phyloP scores from a whole-genome alignment of 2,329 filamentous ascomycete species.

The Rugonectria rugulosa region DNA sequence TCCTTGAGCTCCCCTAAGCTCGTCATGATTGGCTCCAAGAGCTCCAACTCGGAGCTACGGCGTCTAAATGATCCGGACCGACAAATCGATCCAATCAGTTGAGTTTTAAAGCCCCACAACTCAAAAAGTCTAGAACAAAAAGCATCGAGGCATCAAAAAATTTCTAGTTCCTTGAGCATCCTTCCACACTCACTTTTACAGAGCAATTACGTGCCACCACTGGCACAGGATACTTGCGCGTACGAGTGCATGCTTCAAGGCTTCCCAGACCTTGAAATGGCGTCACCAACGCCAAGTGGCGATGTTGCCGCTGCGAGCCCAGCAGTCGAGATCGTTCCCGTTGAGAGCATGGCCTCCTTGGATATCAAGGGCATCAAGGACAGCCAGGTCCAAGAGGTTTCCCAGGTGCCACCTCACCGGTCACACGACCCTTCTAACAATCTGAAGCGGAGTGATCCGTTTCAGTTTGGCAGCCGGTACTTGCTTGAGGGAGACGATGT shows the following conservation, averaged over 20 bases:
- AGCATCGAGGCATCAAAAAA: slow-evolving; percentile 27
- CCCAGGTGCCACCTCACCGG: slow-evolving; percentile 63
- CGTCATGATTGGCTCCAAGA: slow-evolving; percentile 30
- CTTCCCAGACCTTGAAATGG: slow-evolving; percentile 29
- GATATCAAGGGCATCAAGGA: slow-evolving; percentile 37
- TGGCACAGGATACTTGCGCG: slow-evolving; percentile 30
- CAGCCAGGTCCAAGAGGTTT: slow-evolving; percentile 24
- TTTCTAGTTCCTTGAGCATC: slow-evolving; percentile 28
- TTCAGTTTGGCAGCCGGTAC: slow-evolving; percentile 91
- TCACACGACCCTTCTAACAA: slow-evolving; percentile 77
- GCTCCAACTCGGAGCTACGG: slow-evolving; percentile 5
- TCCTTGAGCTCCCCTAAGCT: slow-evolving; percentile 2
- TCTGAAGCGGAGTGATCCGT: slow-evolving; percentile 88
- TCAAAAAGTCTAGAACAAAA: slow-evolving; percentile 34
- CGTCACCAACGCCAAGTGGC: slow-evolving; percentile 35
- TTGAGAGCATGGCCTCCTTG: slow-evolving; percentile 37
- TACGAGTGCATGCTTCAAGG: slow-evolving; percentile 37
- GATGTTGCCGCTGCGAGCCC: slow-evolving; percentile 27
- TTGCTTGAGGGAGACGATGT: slow-evolving; percentile 87
- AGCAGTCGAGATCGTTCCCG: slow-evolving; percentile 27
- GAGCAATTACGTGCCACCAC: slow-evolving; percentile 25
- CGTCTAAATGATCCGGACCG: slow-evolving; percentile 16
- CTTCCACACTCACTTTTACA: slow-evolving; percentile 29
- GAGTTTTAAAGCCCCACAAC: slow-evolving; percentile 10
- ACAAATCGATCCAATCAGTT: not conserved